Base-by-base conservation (phyloP, 768 basidiomycete genomes). In the Hortiboletus campestris region DNA sequence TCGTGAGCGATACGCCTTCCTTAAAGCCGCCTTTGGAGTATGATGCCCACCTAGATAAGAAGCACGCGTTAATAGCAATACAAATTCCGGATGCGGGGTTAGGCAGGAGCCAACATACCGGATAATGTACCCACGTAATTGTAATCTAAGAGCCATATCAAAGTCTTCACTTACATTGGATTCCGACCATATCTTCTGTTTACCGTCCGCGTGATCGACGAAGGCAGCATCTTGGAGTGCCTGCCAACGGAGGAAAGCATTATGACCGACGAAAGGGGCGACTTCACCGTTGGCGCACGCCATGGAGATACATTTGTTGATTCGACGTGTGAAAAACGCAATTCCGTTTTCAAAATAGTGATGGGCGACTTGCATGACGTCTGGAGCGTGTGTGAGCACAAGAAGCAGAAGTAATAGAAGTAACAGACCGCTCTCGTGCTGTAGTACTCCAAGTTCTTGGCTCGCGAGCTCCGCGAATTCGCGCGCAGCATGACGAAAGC, bases 291-390 rank as follows among this genome's bases (percentile, higher is more conserved):
- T 91, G 2, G 89, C 86, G 63, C 84, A 85, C 16, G 84, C 82
- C 80, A 91, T 84, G 0, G 89, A 87, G 38, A 91, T 91, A 67
- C 81, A 84, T 68, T 84, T 84, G 69, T 94, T 93, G 74, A 95
- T 91, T 36, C 91, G 82, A 20, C 85, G 83, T 2, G 93, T 94
- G 73, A 96, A 95, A 70, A 87, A 86, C 13, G 93, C 84, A 57
- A 95, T 86, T 17, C 89, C 91, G 62, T 93, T 93, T 68, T 96
- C 93, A 64, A 95, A 94, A 73, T 89, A 94, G 70, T 93, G 87
- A 69, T 88, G 77, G 0, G 86, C 91, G 52, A 93, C 91, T 71
- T 94, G 90, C 86, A 94, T 91, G 61, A 94, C 91, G 63, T 91
- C 89, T 83, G 54, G 35, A 9, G 28, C n/a, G 14, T 48, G 41